These are phyloP conservation scores for Beauveria rudraprayagi DNA, from an alignment of 2,329 filamentous ascomycete genomes.

Conservation along the genomic window DNA sequence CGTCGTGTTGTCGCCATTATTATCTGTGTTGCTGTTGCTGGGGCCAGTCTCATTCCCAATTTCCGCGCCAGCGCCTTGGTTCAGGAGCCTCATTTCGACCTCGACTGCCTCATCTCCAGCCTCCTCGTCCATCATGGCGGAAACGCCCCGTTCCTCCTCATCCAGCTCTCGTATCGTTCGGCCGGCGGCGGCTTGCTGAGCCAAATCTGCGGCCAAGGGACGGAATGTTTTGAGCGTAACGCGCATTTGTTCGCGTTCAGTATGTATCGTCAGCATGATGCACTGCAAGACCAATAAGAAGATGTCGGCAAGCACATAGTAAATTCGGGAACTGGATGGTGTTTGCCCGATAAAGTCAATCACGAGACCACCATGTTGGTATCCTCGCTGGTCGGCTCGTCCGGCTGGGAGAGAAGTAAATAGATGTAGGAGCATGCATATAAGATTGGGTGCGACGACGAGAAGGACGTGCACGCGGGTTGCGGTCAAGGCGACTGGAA, in stretches of 20 bases:
- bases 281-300: constrained; percentile 51
- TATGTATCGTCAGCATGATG: constrained; percentile 55
- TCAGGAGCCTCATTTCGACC: constrained; percentile 37
- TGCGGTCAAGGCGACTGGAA: constrained; percentile 47
- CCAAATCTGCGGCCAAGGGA: constrained; percentile 23
- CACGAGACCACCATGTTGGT: constrained; percentile 58
- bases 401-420: constrained; percentile 46
- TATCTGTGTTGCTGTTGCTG: constrained; percentile 19
- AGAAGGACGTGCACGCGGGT: constrained; percentile 49
- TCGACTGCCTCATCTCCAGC: constrained; percentile 31
- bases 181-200: constrained; percentile 18
- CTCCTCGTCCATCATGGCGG: constrained; percentile 30
- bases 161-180: constrained; percentile 43
- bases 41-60: constrained; percentile 17
- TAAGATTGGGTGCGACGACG: constrained; percentile 48
- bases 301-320: constrained; percentile 48
- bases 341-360: constrained; percentile 62
- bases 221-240: constrained; percentile 36
- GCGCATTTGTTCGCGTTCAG: constrained; percentile 50
- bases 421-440: constrained; percentile 54
- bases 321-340: constrained; percentile 48
- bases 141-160: constrained; percentile 47
- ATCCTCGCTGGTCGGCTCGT: constrained; percentile 54
- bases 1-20: constrained; percentile 26
- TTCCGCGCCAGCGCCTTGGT: constrained; percentile 15